These are phyloP conservation scores for Dimocarpus longan DNA, from an alignment of 345 rosid species.

Conservation along the genomic window DNA sequence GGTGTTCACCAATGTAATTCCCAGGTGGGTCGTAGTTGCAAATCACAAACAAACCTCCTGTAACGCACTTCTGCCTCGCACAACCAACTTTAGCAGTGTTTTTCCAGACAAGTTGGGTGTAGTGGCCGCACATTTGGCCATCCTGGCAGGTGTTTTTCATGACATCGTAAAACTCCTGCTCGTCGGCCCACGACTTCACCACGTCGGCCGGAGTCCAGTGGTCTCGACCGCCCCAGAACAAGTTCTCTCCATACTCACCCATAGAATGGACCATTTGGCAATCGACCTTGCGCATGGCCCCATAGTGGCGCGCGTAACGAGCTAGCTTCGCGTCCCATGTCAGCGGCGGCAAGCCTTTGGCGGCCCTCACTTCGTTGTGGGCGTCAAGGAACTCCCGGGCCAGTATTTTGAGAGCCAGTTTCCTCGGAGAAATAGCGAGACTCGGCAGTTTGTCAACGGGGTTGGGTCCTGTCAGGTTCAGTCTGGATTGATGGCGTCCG, in stretches of 20 bases:
- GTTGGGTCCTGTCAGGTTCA: too few species aligned
- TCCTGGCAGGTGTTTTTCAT: conserved; percentile 20
- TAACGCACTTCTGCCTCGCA: conserved; percentile 30
- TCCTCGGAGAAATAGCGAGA: too few species aligned
- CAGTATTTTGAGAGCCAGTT: too few species aligned
- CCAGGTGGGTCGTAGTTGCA: conserved; percentile 54
- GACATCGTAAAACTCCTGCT: conserved; percentile 31
- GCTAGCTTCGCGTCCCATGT: conserved; percentile 41
- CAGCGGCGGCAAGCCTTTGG: conserved; percentile 35
- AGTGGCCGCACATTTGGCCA: conserved; percentile 52
- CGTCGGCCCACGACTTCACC: conserved; percentile 44
- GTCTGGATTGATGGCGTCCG: too few species aligned
- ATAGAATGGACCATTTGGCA: conserved; percentile 48
- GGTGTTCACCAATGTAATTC: conserved; percentile 42
- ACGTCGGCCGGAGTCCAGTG: conserved; percentile 37
- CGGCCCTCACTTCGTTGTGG: conserved; percentile 34
- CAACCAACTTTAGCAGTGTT: conserved; percentile 43
- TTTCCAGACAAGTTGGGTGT: conserved; percentile 56
- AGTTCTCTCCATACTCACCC: conserved; percentile 51
- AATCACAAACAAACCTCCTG: conserved; percentile 30
- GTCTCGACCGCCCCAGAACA: conserved; percentile 42
- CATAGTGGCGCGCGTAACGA: conserved; percentile 30
- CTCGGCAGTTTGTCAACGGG: too few species aligned
- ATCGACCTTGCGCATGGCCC: conserved; percentile 1
- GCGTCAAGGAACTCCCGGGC: conserved; percentile 34